phyloP scores from a whole-genome alignment of 768 basidiomycete species.

The Boletus sp. region DNA sequence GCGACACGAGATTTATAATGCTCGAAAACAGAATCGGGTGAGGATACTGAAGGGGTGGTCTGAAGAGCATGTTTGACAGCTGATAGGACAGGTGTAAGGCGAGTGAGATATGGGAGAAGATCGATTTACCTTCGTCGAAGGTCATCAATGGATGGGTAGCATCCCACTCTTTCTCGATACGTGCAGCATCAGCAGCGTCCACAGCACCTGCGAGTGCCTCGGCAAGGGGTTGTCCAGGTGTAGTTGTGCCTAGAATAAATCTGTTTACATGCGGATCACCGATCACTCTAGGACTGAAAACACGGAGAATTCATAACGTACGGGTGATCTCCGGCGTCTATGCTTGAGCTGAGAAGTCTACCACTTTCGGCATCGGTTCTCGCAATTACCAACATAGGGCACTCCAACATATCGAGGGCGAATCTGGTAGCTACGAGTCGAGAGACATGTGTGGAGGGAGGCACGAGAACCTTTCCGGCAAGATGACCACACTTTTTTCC shows the following conservation, averaged over 20 bases:
- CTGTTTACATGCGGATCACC: constrained; percentile 31
- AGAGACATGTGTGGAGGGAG: constrained; percentile 81
- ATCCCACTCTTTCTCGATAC: constrained; percentile 75
- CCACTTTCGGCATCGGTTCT: constrained; percentile 90
- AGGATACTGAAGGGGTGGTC: constrained; percentile 20
- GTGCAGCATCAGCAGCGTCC: constrained; percentile 65
- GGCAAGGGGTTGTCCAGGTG: constrained; percentile 50
- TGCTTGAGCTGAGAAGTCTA: constrained; percentile 77
- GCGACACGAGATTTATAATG: constrained; percentile 54
- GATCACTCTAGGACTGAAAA: constrained; percentile 4
- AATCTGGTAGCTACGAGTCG: constrained; percentile 83
- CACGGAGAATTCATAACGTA: constrained; percentile 30
- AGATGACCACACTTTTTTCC: constrained; percentile 95
- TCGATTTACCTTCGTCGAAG: constrained; percentile 71
- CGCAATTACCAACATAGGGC: constrained; percentile 85
- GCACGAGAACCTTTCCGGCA: constrained; percentile 90
- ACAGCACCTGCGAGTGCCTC: constrained; percentile 67
- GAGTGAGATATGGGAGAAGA: constrained; percentile 43
- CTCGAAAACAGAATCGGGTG: constrained; percentile 44
- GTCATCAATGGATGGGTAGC: constrained; percentile 66
- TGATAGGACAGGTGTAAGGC: constrained; percentile 6
- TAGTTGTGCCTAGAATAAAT: constrained; percentile 63
- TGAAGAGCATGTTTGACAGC: constrained; percentile 25
- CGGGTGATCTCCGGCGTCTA: constrained; percentile 77
- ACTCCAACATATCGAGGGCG: constrained; percentile 87